These are phyloP conservation scores for Phaeophleospora eucalypticola DNA, from an alignment of 2,329 filamentous ascomycete genomes.

Conservation along the genomic window DNA sequence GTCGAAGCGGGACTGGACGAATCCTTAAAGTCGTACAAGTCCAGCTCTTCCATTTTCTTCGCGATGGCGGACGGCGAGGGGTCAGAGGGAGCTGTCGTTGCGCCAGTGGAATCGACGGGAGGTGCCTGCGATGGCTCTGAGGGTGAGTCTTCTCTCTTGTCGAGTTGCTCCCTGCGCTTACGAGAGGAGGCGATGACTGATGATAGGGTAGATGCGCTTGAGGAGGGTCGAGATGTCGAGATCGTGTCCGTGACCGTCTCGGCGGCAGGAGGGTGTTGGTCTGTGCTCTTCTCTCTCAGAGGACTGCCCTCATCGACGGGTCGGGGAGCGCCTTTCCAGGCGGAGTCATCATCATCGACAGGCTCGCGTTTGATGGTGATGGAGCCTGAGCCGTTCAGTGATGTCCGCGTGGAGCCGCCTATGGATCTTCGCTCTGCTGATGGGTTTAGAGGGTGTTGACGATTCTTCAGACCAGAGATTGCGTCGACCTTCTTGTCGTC, in stretches of 20 bases:
- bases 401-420: not conserved
- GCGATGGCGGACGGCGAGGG: constrained; percentile 11
- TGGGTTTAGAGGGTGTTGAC: constrained; percentile 26
- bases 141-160: constrained; percentile 1
- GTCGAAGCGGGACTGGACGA: constrained; percentile 23
- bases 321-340: constrained; percentile 17
- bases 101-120: not conserved
- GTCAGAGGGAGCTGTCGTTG: not conserved
- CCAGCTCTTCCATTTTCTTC: constrained; percentile 28
- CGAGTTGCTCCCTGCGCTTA: constrained; percentile 4
- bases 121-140: not conserved
- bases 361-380: constrained; percentile 29
- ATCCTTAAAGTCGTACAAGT: constrained; percentile 34
- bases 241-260: not conserved
- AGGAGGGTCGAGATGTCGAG: not conserved
- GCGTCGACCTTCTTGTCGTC: constrained; percentile 46
- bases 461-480: constrained; percentile 33
- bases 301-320: constrained; percentile 17
- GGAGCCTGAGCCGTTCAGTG: not conserved
- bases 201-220: not conserved
- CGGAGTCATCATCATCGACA: constrained; percentile 22
- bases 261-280: not conserved
- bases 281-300: constrained; percentile 15
- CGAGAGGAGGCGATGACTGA: constrained; percentile 3
- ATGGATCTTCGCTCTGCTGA: constrained; percentile 10